Percentiles rank a stretch among this genome's conserved stretches.
phyloP scores from a whole-genome alignment of 495 filamentous ascomycete species.

The Hypoxylon trugodes region DNA sequence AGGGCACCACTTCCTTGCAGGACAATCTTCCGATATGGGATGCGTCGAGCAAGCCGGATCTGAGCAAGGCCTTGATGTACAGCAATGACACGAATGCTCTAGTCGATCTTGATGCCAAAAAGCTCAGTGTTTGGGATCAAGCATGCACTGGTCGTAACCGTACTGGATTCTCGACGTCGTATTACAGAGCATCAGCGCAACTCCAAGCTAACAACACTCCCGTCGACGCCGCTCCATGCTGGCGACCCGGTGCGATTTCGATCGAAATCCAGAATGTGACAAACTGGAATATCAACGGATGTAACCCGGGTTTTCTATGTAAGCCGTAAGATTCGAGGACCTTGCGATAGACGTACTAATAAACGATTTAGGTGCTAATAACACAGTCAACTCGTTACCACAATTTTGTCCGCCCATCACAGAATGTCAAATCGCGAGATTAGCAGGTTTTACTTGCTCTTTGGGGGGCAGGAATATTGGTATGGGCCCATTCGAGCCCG shows the following conservation, averaged over 20 bases:
- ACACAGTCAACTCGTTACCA: constrained; percentile 54
- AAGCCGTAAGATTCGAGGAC: constrained; percentile 11
- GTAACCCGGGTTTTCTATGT: constrained; percentile 53
- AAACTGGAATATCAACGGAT: constrained; percentile 49
- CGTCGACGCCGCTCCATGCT: constrained; percentile 46
- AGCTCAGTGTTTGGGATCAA: constrained; percentile 41
- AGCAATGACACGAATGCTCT: constrained; percentile 15
- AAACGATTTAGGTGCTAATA: constrained; percentile 49
- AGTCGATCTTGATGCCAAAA: constrained; percentile 5
- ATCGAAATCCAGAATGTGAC: constrained; percentile 47
- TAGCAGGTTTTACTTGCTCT: constrained; percentile 43
- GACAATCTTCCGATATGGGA: constrained; percentile 41
- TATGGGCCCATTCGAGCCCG: constrained; percentile 55
- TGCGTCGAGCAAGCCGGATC: constrained; percentile 38
- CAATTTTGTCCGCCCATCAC: constrained; percentile 56
- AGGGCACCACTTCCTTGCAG: constrained; percentile 19
- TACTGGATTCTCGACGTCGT: constrained; percentile 45
- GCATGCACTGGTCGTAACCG: constrained; percentile 47
- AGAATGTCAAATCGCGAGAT: constrained; percentile 47
- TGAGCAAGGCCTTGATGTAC: constrained; percentile 30
- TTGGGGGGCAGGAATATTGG: constrained; percentile 45
- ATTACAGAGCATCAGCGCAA: constrained; percentile 35
- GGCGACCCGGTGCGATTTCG: constrained; percentile 45
- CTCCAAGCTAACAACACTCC: constrained; percentile 20
- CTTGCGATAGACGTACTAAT: constrained; percentile 17